phyloP scores from a whole-genome alignment of 108 stramenopile species.

The Cyclostephanos invisitatus region DNA sequence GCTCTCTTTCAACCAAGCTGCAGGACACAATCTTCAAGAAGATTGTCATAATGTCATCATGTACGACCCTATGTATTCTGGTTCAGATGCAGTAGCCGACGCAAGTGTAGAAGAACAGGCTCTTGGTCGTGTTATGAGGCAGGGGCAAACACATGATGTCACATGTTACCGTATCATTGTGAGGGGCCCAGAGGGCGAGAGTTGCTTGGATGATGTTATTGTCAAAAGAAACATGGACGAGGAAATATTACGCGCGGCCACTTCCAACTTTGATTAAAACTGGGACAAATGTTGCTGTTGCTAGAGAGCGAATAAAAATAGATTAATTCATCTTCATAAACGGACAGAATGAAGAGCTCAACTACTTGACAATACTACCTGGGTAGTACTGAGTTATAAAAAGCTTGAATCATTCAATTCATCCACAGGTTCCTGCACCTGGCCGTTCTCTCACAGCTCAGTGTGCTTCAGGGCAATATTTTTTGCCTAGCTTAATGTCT shows the following conservation, averaged over 20 bases:
- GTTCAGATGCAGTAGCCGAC: conserved; percentile 37
- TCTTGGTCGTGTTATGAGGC: conserved; percentile 42
- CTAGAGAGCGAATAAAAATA: no score
- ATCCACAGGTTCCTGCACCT: no score
- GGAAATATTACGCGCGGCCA: conserved; percentile 24
- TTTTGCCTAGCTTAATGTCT: no score
- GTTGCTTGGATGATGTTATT: conserved; percentile 29
- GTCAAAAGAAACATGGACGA: conserved; percentile 29
- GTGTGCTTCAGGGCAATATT: no score
- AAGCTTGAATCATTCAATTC: no score
- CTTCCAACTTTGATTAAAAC: conserved; percentile 37
- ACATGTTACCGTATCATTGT: conserved; percentile 32
- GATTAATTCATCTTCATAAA: no score
- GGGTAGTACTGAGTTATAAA: no score
- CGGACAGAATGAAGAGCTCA: no score
- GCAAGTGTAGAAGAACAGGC: conserved; percentile 42
- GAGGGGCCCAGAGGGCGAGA: conserved; percentile 23
- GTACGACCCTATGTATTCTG: conserved; percentile 45
- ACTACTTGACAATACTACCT: no score
- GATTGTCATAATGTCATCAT: conserved; percentile 44
- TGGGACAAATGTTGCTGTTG: neutral
- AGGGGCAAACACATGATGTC: conserved; percentile 36
- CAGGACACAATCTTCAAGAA: conserved; percentile 43
- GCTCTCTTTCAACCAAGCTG: conserved; percentile 43
- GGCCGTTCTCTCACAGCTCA: no score